Percentiles rank a stretch among this genome's conserved stretches.
Evolutionary conservation across 148 eudicot genomes (phyloP).

Genomic region (Chenopodium album): DNA sequence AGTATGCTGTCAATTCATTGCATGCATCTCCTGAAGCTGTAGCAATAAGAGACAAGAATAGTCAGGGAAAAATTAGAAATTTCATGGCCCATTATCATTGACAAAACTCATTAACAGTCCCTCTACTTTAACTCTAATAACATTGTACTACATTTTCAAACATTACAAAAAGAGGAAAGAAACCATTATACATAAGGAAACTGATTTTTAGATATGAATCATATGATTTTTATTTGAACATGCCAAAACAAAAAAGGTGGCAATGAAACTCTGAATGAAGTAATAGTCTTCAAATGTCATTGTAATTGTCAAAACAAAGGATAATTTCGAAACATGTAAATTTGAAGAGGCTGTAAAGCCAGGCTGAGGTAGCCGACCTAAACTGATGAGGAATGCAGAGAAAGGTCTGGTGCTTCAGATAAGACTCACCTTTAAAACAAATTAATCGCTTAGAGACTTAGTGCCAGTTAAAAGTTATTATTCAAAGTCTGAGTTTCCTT

Average conservation of each 20-base stretch:
- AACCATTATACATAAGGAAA: background rate
- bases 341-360: background rate
- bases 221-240: background rate
- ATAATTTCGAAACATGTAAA: background rate
- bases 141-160: background rate
- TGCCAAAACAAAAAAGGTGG: background rate
- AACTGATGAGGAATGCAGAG: background rate
- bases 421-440: background rate
- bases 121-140: background rate
- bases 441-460: background rate
- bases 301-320: background rate
- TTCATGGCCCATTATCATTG: background rate
- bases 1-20: constrained; percentile 81
- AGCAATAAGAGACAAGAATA: constrained; percentile 14
- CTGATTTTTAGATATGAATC: background rate
- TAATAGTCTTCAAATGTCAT: background rate
- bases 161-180: background rate
- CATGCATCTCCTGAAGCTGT: constrained; percentile 94
- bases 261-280: background rate
- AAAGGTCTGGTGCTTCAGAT: background rate
- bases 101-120: background rate
- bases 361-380: background rate
- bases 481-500: background rate
- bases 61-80: background rate
- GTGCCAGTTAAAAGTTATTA: background rate